Evolutionary conservation across 2,329 filamentous ascomycete genomes (phyloP).

Genomic region (Ceratocystis ficicola): DNA sequence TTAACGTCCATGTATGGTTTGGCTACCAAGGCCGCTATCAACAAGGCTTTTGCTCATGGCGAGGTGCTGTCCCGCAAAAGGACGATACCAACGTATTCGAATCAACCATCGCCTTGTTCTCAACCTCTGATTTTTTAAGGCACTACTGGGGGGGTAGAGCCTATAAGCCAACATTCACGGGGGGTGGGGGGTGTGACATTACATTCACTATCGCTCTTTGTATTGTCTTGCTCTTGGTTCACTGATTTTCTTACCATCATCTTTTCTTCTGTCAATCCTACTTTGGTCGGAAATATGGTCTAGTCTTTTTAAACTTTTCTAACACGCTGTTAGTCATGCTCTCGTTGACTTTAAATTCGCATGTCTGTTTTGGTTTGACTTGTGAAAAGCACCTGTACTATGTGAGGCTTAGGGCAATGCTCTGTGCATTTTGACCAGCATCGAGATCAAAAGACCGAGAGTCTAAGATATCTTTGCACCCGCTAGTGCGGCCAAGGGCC

Average conservation of each 20-base stretch:
- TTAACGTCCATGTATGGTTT: constrained; percentile 53
- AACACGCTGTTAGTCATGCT: neutral
- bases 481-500: too few species aligned
- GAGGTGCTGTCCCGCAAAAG: constrained; percentile 40
- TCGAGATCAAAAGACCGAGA: too few species aligned
- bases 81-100: constrained; percentile 57
- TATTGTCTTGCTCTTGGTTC: neutral
- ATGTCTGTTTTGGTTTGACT: neutral
- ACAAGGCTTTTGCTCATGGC: constrained; percentile 58
- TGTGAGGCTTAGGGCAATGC: neutral
- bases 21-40: constrained; percentile 61
- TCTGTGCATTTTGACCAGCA: neutral
- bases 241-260: neutral
- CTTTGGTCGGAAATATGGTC: neutral
- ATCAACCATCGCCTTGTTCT: constrained; percentile 46
- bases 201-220: constrained; percentile 13
- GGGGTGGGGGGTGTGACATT: neutral
- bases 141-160: neutral
- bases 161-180: neutral
- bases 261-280: neutral
- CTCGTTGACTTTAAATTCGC: neutral
- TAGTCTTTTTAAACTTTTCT: neutral
- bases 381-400: neutral
- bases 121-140: constrained; percentile 19
- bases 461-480: too few species aligned